Evolutionary conservation across 164 flowering plant genomes (phyloP), one percentile per base, ranked within the genome.

Genomic region (Magnolia changhungtana): DNA sequence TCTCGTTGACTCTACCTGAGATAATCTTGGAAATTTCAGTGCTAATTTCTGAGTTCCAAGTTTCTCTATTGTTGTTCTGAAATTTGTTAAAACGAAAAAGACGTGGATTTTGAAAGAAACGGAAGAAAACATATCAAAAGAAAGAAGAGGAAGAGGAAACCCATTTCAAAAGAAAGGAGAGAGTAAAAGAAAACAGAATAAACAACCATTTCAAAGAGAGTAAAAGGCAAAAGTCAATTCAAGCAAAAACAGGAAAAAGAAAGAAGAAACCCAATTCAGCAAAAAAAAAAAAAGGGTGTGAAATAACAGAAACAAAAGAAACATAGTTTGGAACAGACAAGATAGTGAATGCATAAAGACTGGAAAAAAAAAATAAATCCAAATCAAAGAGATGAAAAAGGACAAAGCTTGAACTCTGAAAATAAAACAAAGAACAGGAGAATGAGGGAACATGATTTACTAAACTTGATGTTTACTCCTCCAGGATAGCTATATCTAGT

Each of bases 381-480:
- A 55, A 55, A 16, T 11, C 16, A 55, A 55, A 16, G 61, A 55
- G 18, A 66, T 16, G 50, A 1, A 10, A 63, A n/a, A 72, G 67
- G 63, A 37, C 19, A 61, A 45, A 49, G 29, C 24, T 24, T 10
- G 16, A 24, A 66, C 1, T 21, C 21, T 9, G 19, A 59, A 31
- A 71, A 5, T 50, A 13, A 4, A 66, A 14, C 69, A 24, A 65
- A 66, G 69, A 11, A 66, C 21, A 11, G 49, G 19, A 45, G 7
- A 45, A 70, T 19, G 3, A 70, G 69, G 51, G 70, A 58, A 59
- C 16, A 69, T 4, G 72, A n/a, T 24, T 61, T 72, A 77, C 83
- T 67, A 49, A 74, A 93, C 99, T 84, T 94, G 95, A 96, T 92
- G 64, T 91, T 83, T 63, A 90, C 98, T 50, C 97, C 99, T 71